phyloP scores from a whole-genome alignment of 2,329 filamentous ascomycete genomes.

The Alternaria sp. region DNA sequence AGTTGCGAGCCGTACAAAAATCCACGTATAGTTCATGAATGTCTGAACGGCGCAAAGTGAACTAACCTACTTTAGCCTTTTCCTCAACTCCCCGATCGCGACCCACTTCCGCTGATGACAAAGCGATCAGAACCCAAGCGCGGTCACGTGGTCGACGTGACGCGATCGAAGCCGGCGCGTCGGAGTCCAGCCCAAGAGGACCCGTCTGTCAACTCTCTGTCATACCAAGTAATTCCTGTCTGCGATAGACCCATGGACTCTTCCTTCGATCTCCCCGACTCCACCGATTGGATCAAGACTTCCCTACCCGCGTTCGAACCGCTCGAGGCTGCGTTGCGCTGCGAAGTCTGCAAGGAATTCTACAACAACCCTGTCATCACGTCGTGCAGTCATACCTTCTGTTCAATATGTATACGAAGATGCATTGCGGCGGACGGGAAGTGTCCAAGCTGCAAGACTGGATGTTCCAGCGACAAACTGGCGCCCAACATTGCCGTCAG shows the following conservation, averaged over 20 bases:
- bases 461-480: slow-evolving; percentile 84
- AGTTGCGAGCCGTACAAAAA: not conserved
- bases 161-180: slow-evolving; percentile 26
- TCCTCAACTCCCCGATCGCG: not conserved
- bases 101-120: slow-evolving; percentile 15
- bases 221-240: slow-evolving; percentile 13
- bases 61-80: not conserved
- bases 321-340: slow-evolving; percentile 87
- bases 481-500: slow-evolving; percentile 85
- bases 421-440: slow-evolving; percentile 83
- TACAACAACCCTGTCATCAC: slow-evolving; percentile 95
- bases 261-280: slow-evolving; percentile 67
- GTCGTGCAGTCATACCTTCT: slow-evolving; percentile 94
- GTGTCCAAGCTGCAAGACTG: slow-evolving; percentile 82
- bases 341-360: slow-evolving; percentile 98
- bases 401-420: slow-evolving; percentile 91
- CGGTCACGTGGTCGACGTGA: slow-evolving; percentile 27
- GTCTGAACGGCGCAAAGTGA: not conserved
- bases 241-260: slow-evolving; percentile 36
- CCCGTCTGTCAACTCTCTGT: slow-evolving; percentile 17
- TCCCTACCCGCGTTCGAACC: slow-evolving; percentile 70
- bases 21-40: not conserved
- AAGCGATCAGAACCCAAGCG: slow-evolving; percentile 4
- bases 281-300: slow-evolving; percentile 85
- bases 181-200: slow-evolving; percentile 3